A percentile compares a stretch with the other conserved stretches of the same genome.
Evolutionary conservation across 2,329 filamentous ascomycete genomes (phyloP).

Genomic region (Aspergillus texensis): DNA sequence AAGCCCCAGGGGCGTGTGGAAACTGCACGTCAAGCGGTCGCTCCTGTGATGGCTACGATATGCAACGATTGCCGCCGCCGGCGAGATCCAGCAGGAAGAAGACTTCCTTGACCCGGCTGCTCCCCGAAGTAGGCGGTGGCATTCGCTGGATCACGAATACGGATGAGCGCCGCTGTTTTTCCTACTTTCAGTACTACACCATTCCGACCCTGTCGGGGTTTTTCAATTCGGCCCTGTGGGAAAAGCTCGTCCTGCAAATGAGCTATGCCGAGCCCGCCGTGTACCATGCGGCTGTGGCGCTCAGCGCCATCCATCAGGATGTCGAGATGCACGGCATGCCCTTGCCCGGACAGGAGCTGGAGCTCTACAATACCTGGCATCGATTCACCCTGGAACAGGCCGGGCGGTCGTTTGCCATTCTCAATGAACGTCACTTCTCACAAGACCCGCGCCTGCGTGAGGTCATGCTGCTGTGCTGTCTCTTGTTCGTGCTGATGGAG

Average conservation of each 20-base stretch:
- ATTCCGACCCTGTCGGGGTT: constrained; percentile 1
- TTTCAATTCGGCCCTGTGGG: constrained; percentile 1
- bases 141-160: constrained; percentile 3
- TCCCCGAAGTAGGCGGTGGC: neutral
- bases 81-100: neutral
- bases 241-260: constrained; percentile 2
- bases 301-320: constrained; percentile 8
- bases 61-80: neutral
- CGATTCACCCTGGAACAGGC: constrained; percentile 9
- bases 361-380: constrained; percentile 4
- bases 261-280: constrained; percentile 8
- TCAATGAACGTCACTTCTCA: neutral
- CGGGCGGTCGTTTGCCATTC: neutral
- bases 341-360: neutral
- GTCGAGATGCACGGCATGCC: constrained; percentile 3
- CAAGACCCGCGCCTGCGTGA: constrained; percentile 1
- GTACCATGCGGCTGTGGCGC: constrained; percentile 8
- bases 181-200: constrained; percentile 8
- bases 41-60: constrained; percentile 4
- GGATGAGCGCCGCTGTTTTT: constrained; percentile 11
- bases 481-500: constrained; percentile 6
- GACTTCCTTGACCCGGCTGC: neutral
- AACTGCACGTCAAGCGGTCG: constrained; percentile 9
- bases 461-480: constrained; percentile 8
- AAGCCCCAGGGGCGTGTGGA: neutral